Evolutionary conservation across 805 yeast genomes (phyloP).

Genomic region (Candida bentonensis): DNA sequence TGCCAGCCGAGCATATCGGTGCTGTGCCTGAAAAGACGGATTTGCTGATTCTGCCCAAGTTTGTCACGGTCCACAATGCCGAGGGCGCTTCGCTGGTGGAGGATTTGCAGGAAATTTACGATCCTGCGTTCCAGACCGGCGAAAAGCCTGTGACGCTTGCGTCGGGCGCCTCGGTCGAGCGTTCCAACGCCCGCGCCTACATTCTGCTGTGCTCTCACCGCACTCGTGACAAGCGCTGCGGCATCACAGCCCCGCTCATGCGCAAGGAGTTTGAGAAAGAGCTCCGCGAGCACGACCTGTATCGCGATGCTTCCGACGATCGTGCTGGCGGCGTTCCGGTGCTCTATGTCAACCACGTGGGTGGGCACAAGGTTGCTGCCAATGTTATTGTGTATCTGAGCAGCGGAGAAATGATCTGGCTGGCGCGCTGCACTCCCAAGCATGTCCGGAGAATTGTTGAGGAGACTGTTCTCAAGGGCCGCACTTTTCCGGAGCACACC

Average conservation of each 20-base stretch:
- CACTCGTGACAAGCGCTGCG: conserved; percentile 88
- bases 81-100: conserved; percentile 12
- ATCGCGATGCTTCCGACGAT: conserved; percentile 64
- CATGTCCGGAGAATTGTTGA: conserved; percentile 63
- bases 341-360: conserved; percentile 69
- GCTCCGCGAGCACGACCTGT: conserved; percentile 54
- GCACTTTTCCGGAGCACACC: conserved; percentile 57
- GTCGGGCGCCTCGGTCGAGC: conserved; percentile 14
- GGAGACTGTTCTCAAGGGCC: conserved; percentile 54
- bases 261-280: conserved; percentile 62
- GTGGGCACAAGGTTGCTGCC: conserved; percentile 93
- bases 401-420: conserved; percentile 71
- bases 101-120: conserved; percentile 9
- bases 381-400: conserved; percentile 66
- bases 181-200: conserved; percentile 24
- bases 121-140: conserved; percentile 6
- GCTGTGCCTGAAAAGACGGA: conserved; percentile 10
- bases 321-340: conserved; percentile 65
- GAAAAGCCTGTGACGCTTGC: conserved; percentile 4
- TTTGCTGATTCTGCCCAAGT: conserved; percentile 14
- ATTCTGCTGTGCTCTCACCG: conserved; percentile 78
- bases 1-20: conserved; percentile 3
- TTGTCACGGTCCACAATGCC: conserved; percentile 21
- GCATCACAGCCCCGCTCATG: conserved; percentile 85
- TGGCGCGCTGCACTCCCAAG: conserved; percentile 71